Evolutionary conservation across 2,329 filamentous ascomycete species (phyloP).

Genomic region (Ceratocystis cubensis): DNA sequence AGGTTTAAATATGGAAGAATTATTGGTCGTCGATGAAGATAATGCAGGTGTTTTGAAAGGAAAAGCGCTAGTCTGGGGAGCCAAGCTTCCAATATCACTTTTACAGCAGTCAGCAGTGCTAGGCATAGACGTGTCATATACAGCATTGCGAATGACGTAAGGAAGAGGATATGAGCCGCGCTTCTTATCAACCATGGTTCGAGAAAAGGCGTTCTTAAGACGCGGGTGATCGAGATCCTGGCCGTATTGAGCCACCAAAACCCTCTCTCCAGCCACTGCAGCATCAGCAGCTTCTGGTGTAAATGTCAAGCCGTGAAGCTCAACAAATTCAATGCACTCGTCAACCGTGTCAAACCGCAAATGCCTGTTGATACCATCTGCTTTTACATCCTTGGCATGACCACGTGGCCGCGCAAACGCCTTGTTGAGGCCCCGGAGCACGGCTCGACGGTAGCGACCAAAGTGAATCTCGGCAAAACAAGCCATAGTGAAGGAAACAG

Average conservation of each 20-base stretch:
- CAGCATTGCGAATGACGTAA: slow-evolving; percentile 43
- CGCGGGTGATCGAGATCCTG: slow-evolving; percentile 37
- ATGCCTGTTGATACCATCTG: slow-evolving; percentile 41
- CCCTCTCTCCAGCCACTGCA: slow-evolving; percentile 28
- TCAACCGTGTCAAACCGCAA: slow-evolving; percentile 55
- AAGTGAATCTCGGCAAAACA: slow-evolving; percentile 59
- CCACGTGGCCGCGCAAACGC: slow-evolving; percentile 45
- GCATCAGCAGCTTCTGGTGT: slow-evolving; percentile 29
- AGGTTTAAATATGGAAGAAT: neutral
- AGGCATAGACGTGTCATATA: slow-evolving; percentile 32
- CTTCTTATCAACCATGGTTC: slow-evolving; percentile 47
- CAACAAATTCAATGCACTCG: slow-evolving; percentile 53
- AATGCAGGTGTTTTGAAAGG: neutral
- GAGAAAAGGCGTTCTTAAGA: slow-evolving; percentile 44
- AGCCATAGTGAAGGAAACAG: slow-evolving; percentile 56
- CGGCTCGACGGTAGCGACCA: slow-evolving; percentile 44
- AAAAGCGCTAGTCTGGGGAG: neutral
- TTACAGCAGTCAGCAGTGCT: neutral
- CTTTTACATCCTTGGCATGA: slow-evolving; percentile 47
- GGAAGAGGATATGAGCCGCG: slow-evolving; percentile 40
- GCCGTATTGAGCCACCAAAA: slow-evolving; percentile 28
- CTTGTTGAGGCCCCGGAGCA: slow-evolving; percentile 42
- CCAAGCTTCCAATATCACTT: neutral
- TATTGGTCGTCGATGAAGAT: neutral
- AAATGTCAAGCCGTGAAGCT: slow-evolving; percentile 45